Conservation (phyloP, 495 filamentous ascomycete species). For the Penicillium canariense region DNA sequence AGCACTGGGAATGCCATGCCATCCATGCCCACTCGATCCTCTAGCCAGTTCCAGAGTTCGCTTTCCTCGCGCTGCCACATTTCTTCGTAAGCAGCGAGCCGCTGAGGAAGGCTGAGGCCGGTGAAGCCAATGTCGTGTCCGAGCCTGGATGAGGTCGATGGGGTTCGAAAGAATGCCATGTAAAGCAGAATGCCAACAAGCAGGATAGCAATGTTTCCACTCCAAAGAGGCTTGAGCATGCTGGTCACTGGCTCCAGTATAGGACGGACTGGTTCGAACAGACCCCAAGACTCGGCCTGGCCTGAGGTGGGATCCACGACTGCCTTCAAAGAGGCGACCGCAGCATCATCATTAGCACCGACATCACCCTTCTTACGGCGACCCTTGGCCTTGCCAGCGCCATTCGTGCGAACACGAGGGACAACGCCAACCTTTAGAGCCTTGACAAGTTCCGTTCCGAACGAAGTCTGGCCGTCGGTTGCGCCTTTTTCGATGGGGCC, state of each 20-base stretch:
- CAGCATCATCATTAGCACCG: constrained; percentile 26
- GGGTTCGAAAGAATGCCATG: constrained; percentile 56
- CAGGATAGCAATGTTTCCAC: constrained; percentile 57
- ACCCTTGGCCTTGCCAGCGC: constrained; percentile 40
- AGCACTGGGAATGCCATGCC: constrained; percentile 50
- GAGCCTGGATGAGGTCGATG: constrained; percentile 41
- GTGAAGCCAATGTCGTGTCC: constrained; percentile 40
- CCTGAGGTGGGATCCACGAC: constrained; percentile 41
- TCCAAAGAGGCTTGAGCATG: constrained; percentile 67
- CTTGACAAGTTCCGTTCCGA: constrained; percentile 72
- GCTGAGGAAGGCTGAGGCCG: constrained; percentile 51
- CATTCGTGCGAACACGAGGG: constrained; percentile 52
- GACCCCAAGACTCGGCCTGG: constrained; percentile 63
- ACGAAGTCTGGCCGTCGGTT: constrained; percentile 81
- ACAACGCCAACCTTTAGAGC: constrained; percentile 70
- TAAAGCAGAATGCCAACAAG: constrained; percentile 55
- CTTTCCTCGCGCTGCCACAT: constrained; percentile 89
- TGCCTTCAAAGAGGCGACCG: constrained; percentile 42
- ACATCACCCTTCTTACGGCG: constrained; percentile 56
- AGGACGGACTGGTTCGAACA: constrained; percentile 72
- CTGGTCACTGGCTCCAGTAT: constrained; percentile 68
- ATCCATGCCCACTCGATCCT: constrained; percentile 79
- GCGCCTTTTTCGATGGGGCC: constrained; percentile 95
- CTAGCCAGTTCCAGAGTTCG: constrained; percentile 94
- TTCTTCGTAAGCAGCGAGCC: constrained; percentile 84